Conservation (phyloP, 768 basidiomycete genomes). For the Auricularia sp. region DNA sequence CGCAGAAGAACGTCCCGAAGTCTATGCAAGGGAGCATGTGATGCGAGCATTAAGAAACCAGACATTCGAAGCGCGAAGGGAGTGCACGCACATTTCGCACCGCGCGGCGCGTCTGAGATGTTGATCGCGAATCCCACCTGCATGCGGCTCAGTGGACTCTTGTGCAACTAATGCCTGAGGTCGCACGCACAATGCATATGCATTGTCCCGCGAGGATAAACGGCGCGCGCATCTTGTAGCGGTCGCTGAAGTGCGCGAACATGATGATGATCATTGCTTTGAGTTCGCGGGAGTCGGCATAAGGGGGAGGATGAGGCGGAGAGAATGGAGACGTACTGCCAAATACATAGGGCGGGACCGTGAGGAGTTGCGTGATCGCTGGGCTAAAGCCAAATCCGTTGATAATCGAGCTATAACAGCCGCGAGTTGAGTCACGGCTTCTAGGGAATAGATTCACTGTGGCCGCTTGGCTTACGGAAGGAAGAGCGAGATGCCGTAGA, state of each 20-base stretch:
- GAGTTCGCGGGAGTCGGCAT: neutral
- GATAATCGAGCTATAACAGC: slow-evolving; percentile 44
- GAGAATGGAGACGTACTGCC: neutral
- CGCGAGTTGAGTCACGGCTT: too few relatives aligned
- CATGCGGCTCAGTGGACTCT: neutral
- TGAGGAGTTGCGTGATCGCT: slow-evolving; percentile 7
- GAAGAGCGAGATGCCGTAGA: slow-evolving; percentile 63
- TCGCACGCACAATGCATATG: neutral
- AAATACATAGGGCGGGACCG: slow-evolving; percentile 7
- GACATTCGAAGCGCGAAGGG: neutral
- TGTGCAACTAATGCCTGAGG: neutral
- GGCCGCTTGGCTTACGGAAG: slow-evolving; percentile 40
- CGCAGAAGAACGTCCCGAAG: slow-evolving; percentile 60
- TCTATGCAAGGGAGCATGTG: neutral
- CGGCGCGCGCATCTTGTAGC: neutral
- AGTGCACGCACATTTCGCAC: neutral
- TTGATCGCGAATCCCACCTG: neutral
- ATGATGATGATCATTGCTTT: neutral
- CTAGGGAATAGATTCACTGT: too few relatives aligned
- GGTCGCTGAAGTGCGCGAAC: neutral
- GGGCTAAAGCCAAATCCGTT: slow-evolving; percentile 21
- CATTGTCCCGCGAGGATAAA: neutral
- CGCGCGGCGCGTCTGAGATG: neutral
- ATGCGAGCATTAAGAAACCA: neutral
- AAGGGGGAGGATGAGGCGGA: neutral